A percentile compares a stretch with the other conserved stretches of the same genome.
Conservation (phyloP, 2,329 filamentous ascomycete species). For the Colletotrichum noveboracense region DNA sequence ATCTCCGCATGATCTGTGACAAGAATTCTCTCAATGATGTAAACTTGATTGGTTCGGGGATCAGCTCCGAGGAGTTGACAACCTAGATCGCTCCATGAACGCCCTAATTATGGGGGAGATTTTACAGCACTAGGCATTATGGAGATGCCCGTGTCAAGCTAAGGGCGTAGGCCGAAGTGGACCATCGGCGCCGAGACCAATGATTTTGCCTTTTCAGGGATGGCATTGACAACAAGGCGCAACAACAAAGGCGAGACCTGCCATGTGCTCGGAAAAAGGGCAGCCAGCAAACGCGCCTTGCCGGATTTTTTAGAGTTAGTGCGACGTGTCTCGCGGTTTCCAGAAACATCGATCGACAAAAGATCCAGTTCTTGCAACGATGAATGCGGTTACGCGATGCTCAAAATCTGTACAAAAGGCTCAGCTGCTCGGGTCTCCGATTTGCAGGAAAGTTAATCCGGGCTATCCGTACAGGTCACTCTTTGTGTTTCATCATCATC, state of each 20-base stretch:
- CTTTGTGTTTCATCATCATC: background rate
- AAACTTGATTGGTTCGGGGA: background rate
- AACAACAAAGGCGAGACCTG: background rate
- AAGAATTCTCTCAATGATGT: background rate
- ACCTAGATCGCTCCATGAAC: background rate
- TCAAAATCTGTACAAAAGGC: background rate
- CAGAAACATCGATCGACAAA: background rate
- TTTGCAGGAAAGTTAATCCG: background rate
- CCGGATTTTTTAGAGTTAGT: background rate
- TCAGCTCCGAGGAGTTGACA: background rate
- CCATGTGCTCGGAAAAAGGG: background rate
- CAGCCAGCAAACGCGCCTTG: background rate
- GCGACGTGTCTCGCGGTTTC: conserved; percentile 5
- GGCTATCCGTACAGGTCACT: background rate
- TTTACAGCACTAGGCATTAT: background rate
- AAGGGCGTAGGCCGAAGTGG: conserved; percentile 3
- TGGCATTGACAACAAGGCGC: conserved; percentile 13
- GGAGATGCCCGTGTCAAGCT: background rate
- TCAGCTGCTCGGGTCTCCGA: too few relatives aligned
- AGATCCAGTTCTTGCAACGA: background rate
- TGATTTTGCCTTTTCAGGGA: background rate
- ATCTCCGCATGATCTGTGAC: background rate
- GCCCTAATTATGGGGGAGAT: background rate
- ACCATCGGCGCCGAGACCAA: background rate
- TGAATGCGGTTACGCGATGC: background rate